Conservation (phyloP, 495 filamentous ascomycete genomes). For the Aspergillus sparsus region DNA sequence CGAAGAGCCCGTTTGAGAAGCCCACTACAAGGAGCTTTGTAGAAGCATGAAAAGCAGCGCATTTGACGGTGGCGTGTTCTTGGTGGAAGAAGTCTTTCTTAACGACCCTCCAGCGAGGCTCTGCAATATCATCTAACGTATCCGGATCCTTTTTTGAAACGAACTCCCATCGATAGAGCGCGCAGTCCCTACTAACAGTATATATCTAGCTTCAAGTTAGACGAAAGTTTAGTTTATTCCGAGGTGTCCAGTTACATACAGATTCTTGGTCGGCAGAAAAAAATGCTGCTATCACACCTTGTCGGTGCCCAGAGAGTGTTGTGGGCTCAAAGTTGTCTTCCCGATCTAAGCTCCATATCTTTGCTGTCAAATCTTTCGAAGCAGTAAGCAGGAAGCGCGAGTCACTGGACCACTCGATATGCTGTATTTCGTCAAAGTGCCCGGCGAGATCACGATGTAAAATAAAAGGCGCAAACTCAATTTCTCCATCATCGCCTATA, state of each 20-base stretch:
- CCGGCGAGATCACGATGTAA: conserved; percentile 81
- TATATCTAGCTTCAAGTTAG: conserved; percentile 61
- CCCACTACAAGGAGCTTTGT: conserved; percentile 87
- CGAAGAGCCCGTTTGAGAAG: conserved; percentile 92
- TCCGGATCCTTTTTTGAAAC: conserved; percentile 55
- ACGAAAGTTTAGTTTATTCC: conserved; percentile 48
- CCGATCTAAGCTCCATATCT: conserved; percentile 89
- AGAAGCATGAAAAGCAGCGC: conserved; percentile 81
- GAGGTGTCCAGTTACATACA: conserved; percentile 34
- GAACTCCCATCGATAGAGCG: conserved; percentile 67
- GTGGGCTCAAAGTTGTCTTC: conserved; percentile 90
- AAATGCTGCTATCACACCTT: conserved; percentile 83
- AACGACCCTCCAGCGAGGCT: conserved; percentile 80
- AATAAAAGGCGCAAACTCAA: conserved; percentile 94
- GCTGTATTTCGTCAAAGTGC: conserved; percentile 82
- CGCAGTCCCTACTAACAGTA: conserved; percentile 68
- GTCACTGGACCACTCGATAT: conserved; percentile 91
- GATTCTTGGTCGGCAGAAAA: conserved; percentile 91
- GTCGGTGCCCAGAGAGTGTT: conserved; percentile 82
- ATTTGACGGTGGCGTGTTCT: conserved; percentile 81
- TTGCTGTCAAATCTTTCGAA: conserved; percentile 86
- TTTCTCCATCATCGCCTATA: conserved; percentile 70
- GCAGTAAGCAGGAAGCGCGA: conserved; percentile 91
- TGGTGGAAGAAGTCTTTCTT: conserved; percentile 92
- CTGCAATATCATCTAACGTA: conserved; percentile 60